A percentile compares a stretch with the other conserved stretches of the same genome.
These are phyloP conservation scores for Polytrichum formosum DNA, from an alignment of 225 moss, liverwort and hornwort species.

Conservation along the genomic window DNA sequence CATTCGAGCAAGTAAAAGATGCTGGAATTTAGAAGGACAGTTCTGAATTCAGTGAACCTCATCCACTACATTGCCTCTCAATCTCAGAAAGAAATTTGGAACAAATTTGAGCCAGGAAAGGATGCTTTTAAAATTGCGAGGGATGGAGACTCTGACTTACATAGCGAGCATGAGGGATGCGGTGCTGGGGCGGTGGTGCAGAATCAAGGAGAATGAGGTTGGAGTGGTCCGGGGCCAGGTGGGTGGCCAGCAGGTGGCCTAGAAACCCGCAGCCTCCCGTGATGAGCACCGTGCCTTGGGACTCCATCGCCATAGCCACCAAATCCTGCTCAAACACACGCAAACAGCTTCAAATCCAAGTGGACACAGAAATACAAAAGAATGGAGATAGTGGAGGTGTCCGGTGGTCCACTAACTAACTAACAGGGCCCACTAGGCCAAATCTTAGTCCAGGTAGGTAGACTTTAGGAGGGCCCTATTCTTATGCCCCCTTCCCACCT, in stretches of 20 bases:
- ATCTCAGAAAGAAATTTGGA: background rate
- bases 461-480: no score
- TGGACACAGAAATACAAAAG: no score
- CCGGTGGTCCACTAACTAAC: no score
- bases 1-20: no score
- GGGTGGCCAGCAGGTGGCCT: constrained; percentile 34
- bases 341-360: no score
- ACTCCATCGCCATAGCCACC: constrained; percentile 20
- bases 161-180: constrained; percentile 26
- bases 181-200: constrained; percentile 1
- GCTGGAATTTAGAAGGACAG: no score
- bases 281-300: constrained; percentile 46
- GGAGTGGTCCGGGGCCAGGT: constrained; percentile 17
- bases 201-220: constrained; percentile 39
- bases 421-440: no score
- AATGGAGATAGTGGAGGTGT: no score
- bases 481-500: no score
- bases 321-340: background rate
- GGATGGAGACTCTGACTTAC: constrained; percentile 12
- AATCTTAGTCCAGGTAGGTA: no score
- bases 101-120: no score
- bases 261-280: constrained; percentile 52
- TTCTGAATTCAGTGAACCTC: background rate
- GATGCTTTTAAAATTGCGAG: no score
- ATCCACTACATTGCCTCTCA: background rate